Evolutionary conservation across 805 yeast genomes (phyloP), one percentile per base, ranked within the genome.

Genomic region (Yarrowia sp.): DNA sequence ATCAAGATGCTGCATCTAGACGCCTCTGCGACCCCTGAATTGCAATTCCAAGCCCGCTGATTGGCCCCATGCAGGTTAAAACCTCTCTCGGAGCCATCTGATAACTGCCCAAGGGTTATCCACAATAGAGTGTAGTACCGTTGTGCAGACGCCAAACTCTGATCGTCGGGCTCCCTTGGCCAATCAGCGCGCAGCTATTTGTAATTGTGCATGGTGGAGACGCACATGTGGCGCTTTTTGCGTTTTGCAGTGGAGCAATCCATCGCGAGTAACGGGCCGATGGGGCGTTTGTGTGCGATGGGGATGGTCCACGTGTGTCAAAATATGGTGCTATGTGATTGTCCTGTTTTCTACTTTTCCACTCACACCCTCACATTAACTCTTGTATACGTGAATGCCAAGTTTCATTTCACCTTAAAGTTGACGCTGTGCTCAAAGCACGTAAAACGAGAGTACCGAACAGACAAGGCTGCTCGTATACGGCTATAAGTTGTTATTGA

Each of bases 61-160:
- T 59, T 59, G 65, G 65, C 65, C 42, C 52, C 41, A 59, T 59
- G 65, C 65, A 59, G 32, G 41, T 22, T 59, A 59, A 59, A 59
- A 59, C 41, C 65, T 43, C 52, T 45, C 52, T 32, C 42, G 52
- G 65, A 43, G 52, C 65, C 65, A 59, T 59, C 65, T 43, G 65
- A 59, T 59, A 59, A 59, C 65, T 45, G 65, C 35, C 41, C 52
- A 59, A 45, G 52, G 65, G 50, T 11, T 59, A 59, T 35, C 7
- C 5, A 7, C 35, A n/a, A n/a, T 59, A 59, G 35, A 45, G 65
- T 59, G 48, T 59, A 58, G 16, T 58, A 41, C 50, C 49, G 64
- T 58, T 55, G 36, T 55, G 61, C 46, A 40, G 22, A 48, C 22
- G 2, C 40, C 38, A 12, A 59, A 45, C 52, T 43, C 52, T 43